phyloP scores from a whole-genome alignment of 2,329 filamentous ascomycete species.

The Colletotrichum paranaense region DNA sequence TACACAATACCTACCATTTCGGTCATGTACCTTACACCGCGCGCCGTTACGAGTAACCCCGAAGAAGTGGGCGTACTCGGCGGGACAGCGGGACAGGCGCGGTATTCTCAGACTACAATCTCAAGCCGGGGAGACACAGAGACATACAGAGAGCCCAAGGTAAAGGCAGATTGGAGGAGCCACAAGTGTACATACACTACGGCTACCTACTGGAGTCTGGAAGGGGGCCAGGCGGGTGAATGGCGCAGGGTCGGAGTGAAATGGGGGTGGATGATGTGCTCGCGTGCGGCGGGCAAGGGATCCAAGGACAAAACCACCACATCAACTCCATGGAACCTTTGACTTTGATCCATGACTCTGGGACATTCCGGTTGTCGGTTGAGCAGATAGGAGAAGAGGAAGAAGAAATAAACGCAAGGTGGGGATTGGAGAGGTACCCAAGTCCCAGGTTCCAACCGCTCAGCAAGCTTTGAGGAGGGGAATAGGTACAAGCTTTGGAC shows the following conservation, averaged over 20 bases:
- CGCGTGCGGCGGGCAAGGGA: conserved; percentile 32
- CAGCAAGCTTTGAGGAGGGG: not conserved
- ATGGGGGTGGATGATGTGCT: conserved; percentile 33
- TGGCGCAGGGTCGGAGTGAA: conserved; percentile 23
- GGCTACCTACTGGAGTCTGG: conserved; percentile 1
- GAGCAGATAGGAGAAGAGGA: not conserved
- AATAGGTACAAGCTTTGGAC: not conserved
- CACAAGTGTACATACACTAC: not conserved
- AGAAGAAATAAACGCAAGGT: not conserved
- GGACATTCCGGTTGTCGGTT: not conserved
- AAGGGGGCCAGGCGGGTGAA: conserved; percentile 21
- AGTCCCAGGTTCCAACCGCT: not conserved
- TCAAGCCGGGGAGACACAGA: not conserved
- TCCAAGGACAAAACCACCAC: conserved; percentile 21
- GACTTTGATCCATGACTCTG: conserved; percentile 18
- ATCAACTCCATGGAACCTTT: conserved; percentile 8
- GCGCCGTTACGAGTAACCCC: conserved; percentile 32
- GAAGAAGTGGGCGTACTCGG: conserved; percentile 27
- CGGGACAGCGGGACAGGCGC: conserved; percentile 17
- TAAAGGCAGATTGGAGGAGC: not conserved
- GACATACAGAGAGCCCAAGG: not conserved
- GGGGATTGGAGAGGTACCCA: not conserved
- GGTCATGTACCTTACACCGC: conserved; percentile 12
- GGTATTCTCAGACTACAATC: conserved; percentile 3
- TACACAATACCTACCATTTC: conserved; percentile 14